These are phyloP conservation scores for Teunomyces atbi DNA, from an alignment of 805 yeast species.

Conservation along the genomic window DNA sequence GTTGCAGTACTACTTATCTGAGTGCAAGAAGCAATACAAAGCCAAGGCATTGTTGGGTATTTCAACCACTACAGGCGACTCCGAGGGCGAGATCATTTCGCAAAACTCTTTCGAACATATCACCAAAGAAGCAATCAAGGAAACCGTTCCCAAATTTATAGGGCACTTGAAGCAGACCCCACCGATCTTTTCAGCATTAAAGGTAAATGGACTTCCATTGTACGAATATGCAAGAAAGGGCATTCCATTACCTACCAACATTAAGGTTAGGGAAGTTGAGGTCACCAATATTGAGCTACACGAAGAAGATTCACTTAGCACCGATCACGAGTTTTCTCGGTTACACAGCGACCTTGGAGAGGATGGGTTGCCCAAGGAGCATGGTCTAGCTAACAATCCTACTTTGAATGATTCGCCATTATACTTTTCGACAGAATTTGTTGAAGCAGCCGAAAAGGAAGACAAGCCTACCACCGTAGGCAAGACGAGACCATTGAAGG, in stretches of 20 bases:
- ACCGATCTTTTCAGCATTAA: slow-evolving; percentile 90
- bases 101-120: slow-evolving; percentile 57
- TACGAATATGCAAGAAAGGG: slow-evolving; percentile 94
- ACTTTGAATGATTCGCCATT: slow-evolving; percentile 64
- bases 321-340: slow-evolving; percentile 52
- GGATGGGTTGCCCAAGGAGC: slow-evolving; percentile 46
- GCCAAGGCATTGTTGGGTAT: slow-evolving; percentile 85
- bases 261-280: slow-evolving; percentile 70
- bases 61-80: slow-evolving; percentile 91
- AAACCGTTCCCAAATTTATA: slow-evolving; percentile 60
- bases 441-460: slow-evolving; percentile 42
- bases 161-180: slow-evolving; percentile 89
- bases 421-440: slow-evolving; percentile 55
- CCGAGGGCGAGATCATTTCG: slow-evolving; percentile 77
- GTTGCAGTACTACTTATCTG: slow-evolving; percentile 67
- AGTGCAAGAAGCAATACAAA: slow-evolving; percentile 76
- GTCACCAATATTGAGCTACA: slow-evolving; percentile 54
- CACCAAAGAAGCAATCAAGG: slow-evolving; percentile 48
- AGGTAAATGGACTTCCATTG: slow-evolving; percentile 90
- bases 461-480: slow-evolving; percentile 38
- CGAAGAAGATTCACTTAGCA: slow-evolving; percentile 50
- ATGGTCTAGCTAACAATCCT: slow-evolving; percentile 46
- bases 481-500: slow-evolving; percentile 37
- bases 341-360: slow-evolving; percentile 46
- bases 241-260: slow-evolving; percentile 77